Evolutionary conservation across 768 basidiomycete species (phyloP), one percentile per base, ranked within the genome.

Genomic region (Lyophyllum decastes): DNA sequence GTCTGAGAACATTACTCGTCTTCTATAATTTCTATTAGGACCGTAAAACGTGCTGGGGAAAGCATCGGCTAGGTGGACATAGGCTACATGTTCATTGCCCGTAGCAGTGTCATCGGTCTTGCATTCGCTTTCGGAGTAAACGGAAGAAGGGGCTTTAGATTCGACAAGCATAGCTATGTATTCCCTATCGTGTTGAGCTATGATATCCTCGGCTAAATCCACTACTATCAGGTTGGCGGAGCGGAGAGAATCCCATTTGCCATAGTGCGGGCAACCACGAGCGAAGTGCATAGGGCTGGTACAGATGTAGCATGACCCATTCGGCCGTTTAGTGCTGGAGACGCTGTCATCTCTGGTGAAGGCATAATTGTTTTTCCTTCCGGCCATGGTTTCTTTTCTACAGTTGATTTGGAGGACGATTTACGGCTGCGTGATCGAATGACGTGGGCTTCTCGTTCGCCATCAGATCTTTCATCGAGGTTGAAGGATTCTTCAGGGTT

Each of bases 221-320:
- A 24, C 44, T 4, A 14, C 7, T 7, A 58, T 21, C 1, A 60
- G 17, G 11, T 52, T 45, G 2, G 59, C 61, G 1, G 53, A 52
- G 1, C 61, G 47, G 19, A 68, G n/a, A 1, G 25, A 12, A 0
- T 59, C 35, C 58, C 62, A 70, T 1, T 30, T 26, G 0, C 62
- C 58, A 30, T 63, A 66, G 19, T 70, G 65, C 0, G 64, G 57
- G 22, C 68, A 70, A 16, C 67, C 65, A 2, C 62, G 43, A 0
- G 47, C 59, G 27, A 58, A 66, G 19, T 70, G 68, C 0, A 61
- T 58, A 0, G 60, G 34, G 50, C 69, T 70, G 1, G 64, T 60
- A 24, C 69, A 70, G 0, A 70, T 45, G 22, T 54, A 66, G 40
- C 67, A 70, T 0, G 14, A 21, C 0, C 64, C 61, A 10, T 55